Evolutionary conservation across 1,284 basidiomycete genomes (phyloP), one percentile per base, ranked within the genome.

Genomic region (Quambalaria eucalypti): DNA sequence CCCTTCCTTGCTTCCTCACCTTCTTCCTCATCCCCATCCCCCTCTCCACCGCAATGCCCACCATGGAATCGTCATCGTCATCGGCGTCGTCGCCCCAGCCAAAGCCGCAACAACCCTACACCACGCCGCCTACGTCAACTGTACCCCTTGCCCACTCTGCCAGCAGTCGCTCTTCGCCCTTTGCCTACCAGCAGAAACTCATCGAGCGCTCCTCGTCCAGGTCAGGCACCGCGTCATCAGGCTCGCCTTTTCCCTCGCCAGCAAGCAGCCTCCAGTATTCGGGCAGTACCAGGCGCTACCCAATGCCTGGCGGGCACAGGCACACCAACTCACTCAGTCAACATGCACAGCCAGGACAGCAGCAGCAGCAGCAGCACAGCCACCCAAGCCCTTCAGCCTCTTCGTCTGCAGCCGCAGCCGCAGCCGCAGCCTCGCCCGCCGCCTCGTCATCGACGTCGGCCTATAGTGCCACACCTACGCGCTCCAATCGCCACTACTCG

Each of bases 171-270:
- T 49, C 40, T 38, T 65, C 57, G 28, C 68, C 69, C 5, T 72
- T 72, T 48, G 66, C 66, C 2, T 72, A 72, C 49, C 69, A 72
- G 54, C 59, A 61, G 50, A 68, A 66, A 28, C 62, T 69, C 52
- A 60, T 72, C 51, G 69, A 72, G 25, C 62, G 69, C 16, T 68
- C 66, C 48, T 28, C 57, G 6, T 71, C 69, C 5, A 57, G 57
- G n/a, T 62, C 65, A 54, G 60, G 61, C 59, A 28, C 21, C 30
- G 33, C 48, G 21, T 19, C 26, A 21, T n/a, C n/a, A n/a, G n/a
- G n/a, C n/a, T n/a, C n/a, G n/a, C n/a, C n/a, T n/a, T n/a, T n/a
- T n/a, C n/a, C n/a, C n/a, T n/a, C n/a, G n/a, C n/a, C n/a, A n/a
- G n/a, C n/a, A n/a, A n/a, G n/a, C n/a, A n/a, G n/a, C n/a, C n/a